Base-by-base conservation (phyloP, 192 early-diverging fungal genomes). In the Backusella parvicylindrica region DNA sequence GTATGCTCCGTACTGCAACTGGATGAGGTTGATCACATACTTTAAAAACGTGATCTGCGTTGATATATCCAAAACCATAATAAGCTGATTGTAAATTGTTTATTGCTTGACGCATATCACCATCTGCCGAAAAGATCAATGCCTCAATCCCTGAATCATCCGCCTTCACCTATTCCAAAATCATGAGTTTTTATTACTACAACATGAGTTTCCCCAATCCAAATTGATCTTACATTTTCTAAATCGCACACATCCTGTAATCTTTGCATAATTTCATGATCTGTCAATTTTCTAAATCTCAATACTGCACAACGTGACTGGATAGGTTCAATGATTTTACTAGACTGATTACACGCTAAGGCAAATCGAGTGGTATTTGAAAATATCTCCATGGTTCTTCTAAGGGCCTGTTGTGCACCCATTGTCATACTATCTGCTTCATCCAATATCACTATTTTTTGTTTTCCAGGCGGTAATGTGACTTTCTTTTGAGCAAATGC, bases 391-490 rank as follows among this genome's bases (percentile, higher is more conserved):
- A 99, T 99, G 0, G 95, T 99, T 53, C 97, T 89, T 72, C 98
- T 90, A 72, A 99, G 88, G 35, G 98, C 98, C 81, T 99, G 97
- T 78, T 99, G 98, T 7, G 98, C 98, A 26, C 93, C 95, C 35
- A 91, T 84, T 11, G 97, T 98, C 98, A 99, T 98, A 80, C 94
- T 97, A 81, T 99, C 98, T n/a, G 96, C 98, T 85, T 99, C 98
- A 81, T 99, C 98, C 69, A 99, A 83, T 81, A 99, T 98, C 47
- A 99, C 86, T 75, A 95, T 88, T 82, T 95, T 95, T 80, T 94
- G 92, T 49, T 91, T 79, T 68, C 95, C 95, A 18, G 93, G 80
- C 6, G 96, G 95, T 43, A 99, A 82, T 1, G 96, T 98, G 16
- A 99, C 96, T 73, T 98, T 99, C 74, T 96, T 98, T 76, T 99